Evolutionary conservation across 2,329 filamentous ascomycete species (phyloP).

Genomic region (Fusarium staphyleae): DNA sequence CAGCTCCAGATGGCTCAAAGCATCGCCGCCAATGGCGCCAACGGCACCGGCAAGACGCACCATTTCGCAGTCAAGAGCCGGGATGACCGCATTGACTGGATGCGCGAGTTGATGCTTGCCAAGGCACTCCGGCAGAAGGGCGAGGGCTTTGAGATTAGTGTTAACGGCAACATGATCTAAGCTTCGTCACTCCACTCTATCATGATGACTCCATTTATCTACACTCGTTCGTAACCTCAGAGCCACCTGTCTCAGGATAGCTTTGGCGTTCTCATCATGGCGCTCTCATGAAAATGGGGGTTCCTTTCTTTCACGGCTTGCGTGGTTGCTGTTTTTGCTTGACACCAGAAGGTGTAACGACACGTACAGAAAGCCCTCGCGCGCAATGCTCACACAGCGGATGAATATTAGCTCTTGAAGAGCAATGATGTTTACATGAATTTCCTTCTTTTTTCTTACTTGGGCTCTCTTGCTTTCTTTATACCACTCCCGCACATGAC

Average conservation of each 20-base stretch:
- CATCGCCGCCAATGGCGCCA: slow-evolving; percentile 54
- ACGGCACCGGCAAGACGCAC: slow-evolving; percentile 80
- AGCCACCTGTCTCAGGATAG: not conserved
- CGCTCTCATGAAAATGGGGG: not conserved
- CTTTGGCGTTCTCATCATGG: not conserved
- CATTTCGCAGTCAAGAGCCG: slow-evolving; percentile 90
- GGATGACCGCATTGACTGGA: slow-evolving; percentile 96
- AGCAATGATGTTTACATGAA: slow-evolving; percentile 35
- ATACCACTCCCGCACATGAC: slow-evolving; percentile 33
- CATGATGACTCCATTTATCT: slow-evolving; percentile 13
- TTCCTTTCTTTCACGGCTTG: slow-evolving; percentile 14
- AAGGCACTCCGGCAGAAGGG: slow-evolving; percentile 86
- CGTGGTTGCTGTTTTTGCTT: slow-evolving; percentile 15
- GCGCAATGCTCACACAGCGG: slow-evolving; percentile 41
- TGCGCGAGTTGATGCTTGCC: slow-evolving; percentile 90
- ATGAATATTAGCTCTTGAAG: slow-evolving; percentile 40
- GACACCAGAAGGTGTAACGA: slow-evolving; percentile 34
- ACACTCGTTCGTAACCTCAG: slow-evolving; percentile 8
- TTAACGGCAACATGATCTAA: slow-evolving; percentile 80
- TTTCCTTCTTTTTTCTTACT: slow-evolving; percentile 24
- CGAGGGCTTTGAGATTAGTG: slow-evolving; percentile 81
- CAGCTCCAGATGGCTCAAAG: slow-evolving; percentile 46
- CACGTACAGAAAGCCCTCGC: slow-evolving; percentile 41
- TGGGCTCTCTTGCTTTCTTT: slow-evolving; percentile 9
- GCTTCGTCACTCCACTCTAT: not conserved